These are phyloP conservation scores for Tetrapisispora arboricola DNA, from an alignment of 805 yeast genomes.

Conservation along the genomic window DNA sequence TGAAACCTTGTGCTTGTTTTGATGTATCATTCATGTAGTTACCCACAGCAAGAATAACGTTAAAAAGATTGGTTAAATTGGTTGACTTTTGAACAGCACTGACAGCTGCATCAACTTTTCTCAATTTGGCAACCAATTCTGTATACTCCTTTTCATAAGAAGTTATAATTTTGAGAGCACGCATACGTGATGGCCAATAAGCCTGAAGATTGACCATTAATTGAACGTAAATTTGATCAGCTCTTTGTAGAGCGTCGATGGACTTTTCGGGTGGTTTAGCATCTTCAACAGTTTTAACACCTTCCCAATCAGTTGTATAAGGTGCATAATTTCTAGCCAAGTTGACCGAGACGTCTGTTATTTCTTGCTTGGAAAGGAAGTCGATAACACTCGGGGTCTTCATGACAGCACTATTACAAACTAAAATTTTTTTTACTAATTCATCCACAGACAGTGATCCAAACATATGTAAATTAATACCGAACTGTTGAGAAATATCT, in stretches of 20 bases:
- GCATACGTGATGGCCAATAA: constrained; percentile 87
- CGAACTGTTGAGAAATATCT: constrained; percentile 89
- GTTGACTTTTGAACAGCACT: constrained; percentile 54
- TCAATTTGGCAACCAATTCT: constrained; percentile 58
- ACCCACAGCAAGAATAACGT: constrained; percentile 82
- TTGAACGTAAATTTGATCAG: constrained; percentile 78
- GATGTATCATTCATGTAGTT: constrained; percentile 92
- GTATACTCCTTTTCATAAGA: constrained; percentile 70
- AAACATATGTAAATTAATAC: constrained; percentile 80
- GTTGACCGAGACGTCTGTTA: constrained; percentile 64
- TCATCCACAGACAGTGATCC: constrained; percentile 51
- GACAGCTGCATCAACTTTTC: constrained; percentile 64
- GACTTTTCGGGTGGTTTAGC: constrained; percentile 51
- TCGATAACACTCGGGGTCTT: constrained; percentile 69
- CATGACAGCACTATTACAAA: constrained; percentile 65
- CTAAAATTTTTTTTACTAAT: constrained; percentile 58
- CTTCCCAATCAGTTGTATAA: constrained; percentile 63
- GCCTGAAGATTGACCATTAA: constrained; percentile 72
- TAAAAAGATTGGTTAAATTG: constrained; percentile 61
- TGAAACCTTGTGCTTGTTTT: constrained; percentile 90
- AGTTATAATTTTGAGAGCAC: constrained; percentile 64
- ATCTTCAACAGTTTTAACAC: constrained; percentile 30
- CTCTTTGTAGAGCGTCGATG: constrained; percentile 67
- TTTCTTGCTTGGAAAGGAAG: constrained; percentile 65
- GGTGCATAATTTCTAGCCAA: constrained; percentile 68